A percentile compares a stretch with the other conserved stretches of the same genome.
phyloP scores from a whole-genome alignment of 2,329 filamentous ascomycete species.

The Plenodomus biglobosus region DNA sequence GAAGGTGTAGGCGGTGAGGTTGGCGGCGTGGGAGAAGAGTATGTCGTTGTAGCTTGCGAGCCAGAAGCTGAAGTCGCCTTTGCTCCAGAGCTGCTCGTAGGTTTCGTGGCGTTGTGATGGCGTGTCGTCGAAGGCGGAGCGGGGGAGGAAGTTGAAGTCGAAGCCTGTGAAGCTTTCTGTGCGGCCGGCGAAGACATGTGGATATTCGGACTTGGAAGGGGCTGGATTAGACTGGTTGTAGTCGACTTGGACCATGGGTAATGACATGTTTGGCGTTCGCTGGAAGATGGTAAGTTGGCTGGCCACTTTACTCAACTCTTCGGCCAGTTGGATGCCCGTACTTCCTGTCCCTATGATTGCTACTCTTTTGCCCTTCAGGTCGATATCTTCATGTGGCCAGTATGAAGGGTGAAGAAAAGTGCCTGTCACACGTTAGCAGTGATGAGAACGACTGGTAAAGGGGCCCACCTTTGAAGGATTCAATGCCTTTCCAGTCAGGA shows the following conservation, averaged over 20 bases:
- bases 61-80: slow-evolving; percentile 48
- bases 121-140: slow-evolving; percentile 54
- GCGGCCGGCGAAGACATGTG: slow-evolving; percentile 55
- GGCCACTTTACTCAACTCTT: slow-evolving; percentile 59
- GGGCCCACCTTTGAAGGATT: slow-evolving; percentile 61
- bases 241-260: slow-evolving; percentile 27
- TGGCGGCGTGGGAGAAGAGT: slow-evolving; percentile 46
- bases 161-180: slow-evolving; percentile 62
- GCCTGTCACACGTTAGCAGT: too few species aligned
- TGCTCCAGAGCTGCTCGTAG: slow-evolving; percentile 47
- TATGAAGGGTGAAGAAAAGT: slow-evolving; percentile 64
- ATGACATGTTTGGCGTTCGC: slow-evolving; percentile 47
- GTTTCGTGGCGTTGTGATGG: slow-evolving; percentile 49
- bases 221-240: slow-evolving; percentile 49
- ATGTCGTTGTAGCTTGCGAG: slow-evolving; percentile 48
- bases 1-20: slow-evolving; percentile 50
- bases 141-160: slow-evolving; percentile 57
- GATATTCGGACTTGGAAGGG: slow-evolving; percentile 38
- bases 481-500: slow-evolving; percentile 61
- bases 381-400: slow-evolving; percentile 61
- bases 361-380: slow-evolving; percentile 60
- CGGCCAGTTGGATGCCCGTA: slow-evolving; percentile 64
- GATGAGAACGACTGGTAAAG: slow-evolving; percentile 66
- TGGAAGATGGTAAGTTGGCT: slow-evolving; percentile 52
- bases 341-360: slow-evolving; percentile 67